Base-by-base conservation (phyloP, 1,284 basidiomycete species). In the Leccinum griseonigrum region DNA sequence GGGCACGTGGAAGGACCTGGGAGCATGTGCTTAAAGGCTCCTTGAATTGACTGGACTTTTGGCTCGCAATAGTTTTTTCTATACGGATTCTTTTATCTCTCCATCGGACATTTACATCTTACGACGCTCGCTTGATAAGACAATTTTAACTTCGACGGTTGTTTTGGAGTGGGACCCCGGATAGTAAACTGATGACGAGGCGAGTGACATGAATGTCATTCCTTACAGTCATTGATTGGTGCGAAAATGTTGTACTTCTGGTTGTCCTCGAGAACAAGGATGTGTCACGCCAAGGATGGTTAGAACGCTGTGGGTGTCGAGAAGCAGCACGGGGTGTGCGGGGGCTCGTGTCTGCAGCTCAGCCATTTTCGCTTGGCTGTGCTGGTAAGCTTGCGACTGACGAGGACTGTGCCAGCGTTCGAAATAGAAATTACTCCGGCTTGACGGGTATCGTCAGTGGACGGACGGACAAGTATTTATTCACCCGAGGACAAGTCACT, bases 1-100 rank as follows among this genome's bases (percentile, higher is more conserved):
- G 3, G 71, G 71, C 13, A 60, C 63, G 26, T 72, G 74, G 74
- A 38, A 68, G 54, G 64, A 74, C 16, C 10, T 50, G 0, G 74
- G 74, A 1, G 63, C 36, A 1, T 72, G 71, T 32, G 58, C 63
- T 36, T 48, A 7, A 22, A 48, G 46, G 18, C n/a, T 18, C 11
- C 22, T 8, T 4, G 48, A 26, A 2, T 26, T 26, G 14, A 11
- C 0, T 6, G 6, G 4, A 18, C 8, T 16, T 22, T 43, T 38
- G 36, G 1, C 14, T 11, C 2, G 3, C 3, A 5, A 10, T n/a
- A 26, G 29, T 32, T 36, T 52, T 48, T 3, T 46, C 40, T 10
- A 43, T n/a, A 6, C 40, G n/a, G 40, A 43, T n/a, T 5, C 5
- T 43, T 43, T 18, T 18, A 18, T 6, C 40, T n/a, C 10, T 43